A percentile compares a stretch with the other conserved stretches of the same genome.
These are phyloP conservation scores for Penicillium argentinense DNA, from an alignment of 495 filamentous ascomycete species.

Conservation along the genomic window DNA sequence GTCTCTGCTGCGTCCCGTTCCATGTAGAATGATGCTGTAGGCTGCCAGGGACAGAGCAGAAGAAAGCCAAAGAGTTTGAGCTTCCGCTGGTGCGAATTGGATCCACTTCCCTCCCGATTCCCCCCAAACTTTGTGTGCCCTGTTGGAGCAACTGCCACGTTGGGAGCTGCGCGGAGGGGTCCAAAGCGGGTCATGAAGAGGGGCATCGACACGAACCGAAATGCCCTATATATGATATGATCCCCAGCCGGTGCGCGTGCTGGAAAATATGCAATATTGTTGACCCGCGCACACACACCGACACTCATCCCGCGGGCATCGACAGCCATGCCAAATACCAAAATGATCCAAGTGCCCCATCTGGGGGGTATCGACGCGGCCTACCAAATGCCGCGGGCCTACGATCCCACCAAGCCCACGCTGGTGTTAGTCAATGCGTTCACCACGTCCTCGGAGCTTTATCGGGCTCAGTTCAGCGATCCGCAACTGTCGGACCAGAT, in stretches of 20 bases:
- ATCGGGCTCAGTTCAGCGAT: constrained; percentile 29
- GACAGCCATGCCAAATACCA: constrained; percentile 14
- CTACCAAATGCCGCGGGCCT: constrained; percentile 33
- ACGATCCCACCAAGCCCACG: constrained; percentile 39
- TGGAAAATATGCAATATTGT: no score
- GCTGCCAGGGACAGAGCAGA: no score
- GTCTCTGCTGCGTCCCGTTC: neutral
- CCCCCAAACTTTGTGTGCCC: no score
- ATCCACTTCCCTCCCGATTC: no score
- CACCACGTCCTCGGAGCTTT: constrained; percentile 34
- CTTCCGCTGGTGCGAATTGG: no score
- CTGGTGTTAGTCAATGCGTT: constrained; percentile 39
- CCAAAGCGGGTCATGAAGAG: neutral
- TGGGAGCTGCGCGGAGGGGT: neutral
- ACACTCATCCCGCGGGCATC: no score
- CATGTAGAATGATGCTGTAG: no score
- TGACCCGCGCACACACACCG: no score
- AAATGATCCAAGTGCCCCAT: constrained; percentile 34
- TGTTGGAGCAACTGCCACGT: no score
- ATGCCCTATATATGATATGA: no score
- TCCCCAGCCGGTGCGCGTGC: no score
- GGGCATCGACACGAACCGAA: neutral
- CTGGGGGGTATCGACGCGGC: constrained; percentile 35
- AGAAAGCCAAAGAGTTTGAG: no score
- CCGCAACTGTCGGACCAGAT: constrained; percentile 24